phyloP scores from a whole-genome alignment of 805 yeast species.

The Torulaspora franciscae region DNA sequence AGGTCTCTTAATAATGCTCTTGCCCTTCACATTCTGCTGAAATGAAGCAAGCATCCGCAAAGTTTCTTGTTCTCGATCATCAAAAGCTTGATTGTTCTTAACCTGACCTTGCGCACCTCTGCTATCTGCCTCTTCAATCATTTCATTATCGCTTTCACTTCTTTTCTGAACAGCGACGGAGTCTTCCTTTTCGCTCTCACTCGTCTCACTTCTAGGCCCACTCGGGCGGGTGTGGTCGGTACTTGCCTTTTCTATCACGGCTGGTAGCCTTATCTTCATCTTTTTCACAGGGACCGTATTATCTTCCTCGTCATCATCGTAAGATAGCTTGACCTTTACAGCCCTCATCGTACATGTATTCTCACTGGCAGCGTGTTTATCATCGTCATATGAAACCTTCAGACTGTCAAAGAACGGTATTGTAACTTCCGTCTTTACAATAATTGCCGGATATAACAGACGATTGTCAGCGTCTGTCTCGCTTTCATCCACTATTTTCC shows the following conservation, averaged over 20 bases:
- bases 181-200: neutral
- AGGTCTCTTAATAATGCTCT: conserved; percentile 7
- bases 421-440: conserved; percentile 41
- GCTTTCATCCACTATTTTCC: conserved; percentile 43
- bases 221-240: neutral
- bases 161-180: neutral
- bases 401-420: conserved; percentile 48
- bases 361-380: conserved; percentile 8
- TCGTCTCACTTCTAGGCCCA: neutral
- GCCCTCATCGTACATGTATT: conserved; percentile 23
- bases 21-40: conserved; percentile 14
- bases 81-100: neutral
- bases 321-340: conserved; percentile 34
- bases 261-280: conserved; percentile 14
- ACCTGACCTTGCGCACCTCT: neutral
- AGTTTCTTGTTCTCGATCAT: conserved; percentile 21
- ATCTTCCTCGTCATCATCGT: conserved; percentile 41
- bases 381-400: neutral
- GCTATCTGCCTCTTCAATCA: neutral
- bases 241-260: conserved; percentile 1
- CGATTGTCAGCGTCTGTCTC: conserved; percentile 12
- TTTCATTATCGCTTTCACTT: neutral
- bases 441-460: conserved; percentile 50
- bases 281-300: conserved; percentile 14
- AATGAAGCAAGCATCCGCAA: conserved; percentile 19